Evolutionary conservation across 1,139 yeast genomes (phyloP).

Genomic region (Lodderomyces oxycetoniae): DNA sequence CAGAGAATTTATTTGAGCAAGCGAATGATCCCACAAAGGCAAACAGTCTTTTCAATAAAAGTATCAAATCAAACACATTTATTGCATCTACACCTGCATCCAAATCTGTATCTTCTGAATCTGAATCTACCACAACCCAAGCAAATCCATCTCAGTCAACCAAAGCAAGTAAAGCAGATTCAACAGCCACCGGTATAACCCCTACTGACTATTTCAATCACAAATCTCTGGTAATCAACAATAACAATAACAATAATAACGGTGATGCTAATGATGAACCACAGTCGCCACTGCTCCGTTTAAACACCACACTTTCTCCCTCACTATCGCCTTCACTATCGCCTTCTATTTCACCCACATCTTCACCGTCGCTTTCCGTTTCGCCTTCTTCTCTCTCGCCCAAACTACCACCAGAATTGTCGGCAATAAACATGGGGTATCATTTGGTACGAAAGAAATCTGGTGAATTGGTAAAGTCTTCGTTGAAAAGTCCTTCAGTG

Average conservation of each 20-base stretch:
- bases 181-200: not conserved
- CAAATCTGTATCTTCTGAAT: constrained; percentile 3
- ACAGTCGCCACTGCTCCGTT: not conserved
- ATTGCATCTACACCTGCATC: constrained; percentile 1
- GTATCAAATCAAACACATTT: not conserved
- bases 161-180: not conserved
- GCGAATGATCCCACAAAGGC: constrained; percentile 33
- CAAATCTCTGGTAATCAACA: constrained; percentile 2
- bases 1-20: constrained; percentile 27
- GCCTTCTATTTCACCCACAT: constrained; percentile 10
- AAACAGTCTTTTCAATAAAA: constrained; percentile 27
- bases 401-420: constrained; percentile 7
- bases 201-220: constrained; percentile 9
- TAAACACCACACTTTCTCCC: not conserved
- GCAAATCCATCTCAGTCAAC: not conserved
- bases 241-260: too few relatives aligned
- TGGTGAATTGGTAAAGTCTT: constrained; percentile 76
- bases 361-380: too few relatives aligned
- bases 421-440: constrained; percentile 8
- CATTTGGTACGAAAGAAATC: constrained; percentile 63
- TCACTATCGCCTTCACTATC: constrained; percentile 2
- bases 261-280: constrained; percentile 1
- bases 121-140: constrained; percentile 3
- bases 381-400: constrained; percentile 7
- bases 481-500: constrained; percentile 41